Percentiles rank a stretch among this genome's conserved stretches.
phyloP scores from a whole-genome alignment of 352 stramenopile species.

The Phytophthora pistaciae region DNA sequence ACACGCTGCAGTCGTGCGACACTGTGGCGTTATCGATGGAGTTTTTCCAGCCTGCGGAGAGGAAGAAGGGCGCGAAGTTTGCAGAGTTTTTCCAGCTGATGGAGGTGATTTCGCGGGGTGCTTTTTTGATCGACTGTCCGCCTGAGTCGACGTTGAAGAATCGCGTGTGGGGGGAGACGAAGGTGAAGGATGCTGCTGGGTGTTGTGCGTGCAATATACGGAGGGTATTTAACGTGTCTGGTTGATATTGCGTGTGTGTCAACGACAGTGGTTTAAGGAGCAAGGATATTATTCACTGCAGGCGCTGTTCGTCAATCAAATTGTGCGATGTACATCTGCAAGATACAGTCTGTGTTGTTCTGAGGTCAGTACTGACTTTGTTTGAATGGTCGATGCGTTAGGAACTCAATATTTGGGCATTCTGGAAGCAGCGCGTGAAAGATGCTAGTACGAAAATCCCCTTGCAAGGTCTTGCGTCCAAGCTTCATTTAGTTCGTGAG shows the following conservation, averaged over 20 bases:
- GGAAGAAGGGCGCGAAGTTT: constrained; percentile 1
- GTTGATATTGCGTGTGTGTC: background rate
- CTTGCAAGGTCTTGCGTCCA: constrained; percentile 54
- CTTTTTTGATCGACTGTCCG: constrained; percentile 59
- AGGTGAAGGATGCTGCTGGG: constrained; percentile 32
- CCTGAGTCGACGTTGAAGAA: constrained; percentile 42
- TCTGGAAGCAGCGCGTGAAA: constrained; percentile 53
- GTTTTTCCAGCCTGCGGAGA: constrained; percentile 30
- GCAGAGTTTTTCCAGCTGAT: constrained; percentile 50
- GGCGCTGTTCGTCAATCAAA: constrained; percentile 77
- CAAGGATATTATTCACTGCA: constrained; percentile 75
- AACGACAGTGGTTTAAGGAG: constrained; percentile 62
- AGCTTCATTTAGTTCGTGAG: constrained; percentile 54
- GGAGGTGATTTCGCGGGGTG: constrained; percentile 58
- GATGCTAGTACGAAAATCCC: constrained; percentile 47
- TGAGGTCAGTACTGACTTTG: background rate
- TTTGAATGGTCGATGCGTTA: constrained; percentile 10
- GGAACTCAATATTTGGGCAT: constrained; percentile 79
- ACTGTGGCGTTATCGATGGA: constrained; percentile 61
- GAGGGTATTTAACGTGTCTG: background rate
- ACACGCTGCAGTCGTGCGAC: constrained; percentile 77
- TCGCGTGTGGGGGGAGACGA: constrained; percentile 57
- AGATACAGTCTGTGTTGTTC: background rate
- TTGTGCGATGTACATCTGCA: constrained; percentile 51
- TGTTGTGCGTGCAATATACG: constrained; percentile 9